Conservation (phyloP, 768 basidiomycete genomes). For the Rubroboletus satanas region DNA sequence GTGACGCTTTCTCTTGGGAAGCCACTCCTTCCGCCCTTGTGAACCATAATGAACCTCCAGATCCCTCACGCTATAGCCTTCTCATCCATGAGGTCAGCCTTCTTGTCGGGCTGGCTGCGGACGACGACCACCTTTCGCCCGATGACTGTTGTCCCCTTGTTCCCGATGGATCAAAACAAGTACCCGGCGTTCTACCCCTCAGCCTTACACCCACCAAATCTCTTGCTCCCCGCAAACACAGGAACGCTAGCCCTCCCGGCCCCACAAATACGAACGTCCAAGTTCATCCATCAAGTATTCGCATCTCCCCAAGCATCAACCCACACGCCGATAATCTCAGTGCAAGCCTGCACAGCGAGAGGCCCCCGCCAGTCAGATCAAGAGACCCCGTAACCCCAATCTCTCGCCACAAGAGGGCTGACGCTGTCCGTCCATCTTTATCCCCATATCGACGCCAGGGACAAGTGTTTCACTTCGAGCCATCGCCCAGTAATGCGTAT, state of each 20-base stretch:
- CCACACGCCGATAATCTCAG: not conserved
- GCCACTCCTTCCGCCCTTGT: slow-evolving; percentile 1
- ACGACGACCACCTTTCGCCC: slow-evolving; percentile 10
- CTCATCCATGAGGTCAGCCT: slow-evolving; percentile 32
- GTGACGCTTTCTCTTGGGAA: slow-evolving; percentile 18
- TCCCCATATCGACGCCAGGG: slow-evolving; percentile 24
- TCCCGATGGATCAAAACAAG: not conserved
- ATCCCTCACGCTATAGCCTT: slow-evolving; percentile 23
- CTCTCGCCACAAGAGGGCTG: slow-evolving; percentile 6
- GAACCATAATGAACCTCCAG: not conserved
- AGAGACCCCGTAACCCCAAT: not conserved
- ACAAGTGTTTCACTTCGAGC: slow-evolving; percentile 22
- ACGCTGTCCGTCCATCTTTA: slow-evolving; percentile 1
- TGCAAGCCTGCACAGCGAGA: not conserved
- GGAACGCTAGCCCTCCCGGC: not conserved
- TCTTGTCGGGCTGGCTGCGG: slow-evolving; percentile 28
- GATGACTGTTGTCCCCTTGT: not conserved
- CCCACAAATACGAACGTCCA: not conserved
- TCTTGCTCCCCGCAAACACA: slow-evolving; percentile 10
- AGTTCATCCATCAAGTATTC: not conserved
- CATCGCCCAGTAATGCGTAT: not conserved
- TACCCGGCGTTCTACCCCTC: slow-evolving; percentile 17
- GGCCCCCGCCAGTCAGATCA: not conserved
- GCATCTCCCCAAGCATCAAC: not conserved
- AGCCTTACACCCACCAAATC: slow-evolving; percentile 19